Evolutionary conservation across 345 rosid genomes (phyloP).

Genomic region (Citrus trifoliata): DNA sequence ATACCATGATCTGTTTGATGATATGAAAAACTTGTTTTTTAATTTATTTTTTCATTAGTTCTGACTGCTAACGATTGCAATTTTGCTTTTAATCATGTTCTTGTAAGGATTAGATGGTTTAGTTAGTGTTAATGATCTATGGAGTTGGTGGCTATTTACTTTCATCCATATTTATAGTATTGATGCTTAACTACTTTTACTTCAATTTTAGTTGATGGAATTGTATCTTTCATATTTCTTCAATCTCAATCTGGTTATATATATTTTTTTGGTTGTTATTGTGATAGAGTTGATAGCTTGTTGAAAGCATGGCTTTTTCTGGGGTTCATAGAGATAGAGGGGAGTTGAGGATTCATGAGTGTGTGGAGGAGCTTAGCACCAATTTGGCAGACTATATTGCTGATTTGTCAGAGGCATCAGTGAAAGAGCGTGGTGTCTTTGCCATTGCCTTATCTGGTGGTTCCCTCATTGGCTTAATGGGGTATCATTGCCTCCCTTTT

Average conservation of each 20-base stretch:
- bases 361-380: constrained; percentile 61
- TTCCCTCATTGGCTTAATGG: constrained; percentile 70
- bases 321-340: constrained; percentile 59
- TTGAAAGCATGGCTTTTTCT: constrained; percentile 59
- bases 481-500: constrained; percentile 40
- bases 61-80: background rate
- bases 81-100: constrained; percentile 2
- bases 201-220: background rate
- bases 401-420: constrained; percentile 75
- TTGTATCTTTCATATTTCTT: background rate
- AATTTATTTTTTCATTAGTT: background rate
- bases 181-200: background rate
- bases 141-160: constrained; percentile 4
- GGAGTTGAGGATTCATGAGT: constrained; percentile 74
- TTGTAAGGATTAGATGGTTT: constrained; percentile 8
- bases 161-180: constrained; percentile 4
- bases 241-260: constrained; percentile 7
- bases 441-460: constrained; percentile 89
- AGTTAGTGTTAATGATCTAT: background rate
- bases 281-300: constrained; percentile 23
- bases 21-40: background rate
- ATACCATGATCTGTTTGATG: constrained; percentile 1
- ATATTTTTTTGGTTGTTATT: constrained; percentile 2
- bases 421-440: constrained; percentile 77
- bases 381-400: constrained; percentile 86